Conservation (phyloP, 768 basidiomycete genomes). For the Suillus placidus region DNA sequence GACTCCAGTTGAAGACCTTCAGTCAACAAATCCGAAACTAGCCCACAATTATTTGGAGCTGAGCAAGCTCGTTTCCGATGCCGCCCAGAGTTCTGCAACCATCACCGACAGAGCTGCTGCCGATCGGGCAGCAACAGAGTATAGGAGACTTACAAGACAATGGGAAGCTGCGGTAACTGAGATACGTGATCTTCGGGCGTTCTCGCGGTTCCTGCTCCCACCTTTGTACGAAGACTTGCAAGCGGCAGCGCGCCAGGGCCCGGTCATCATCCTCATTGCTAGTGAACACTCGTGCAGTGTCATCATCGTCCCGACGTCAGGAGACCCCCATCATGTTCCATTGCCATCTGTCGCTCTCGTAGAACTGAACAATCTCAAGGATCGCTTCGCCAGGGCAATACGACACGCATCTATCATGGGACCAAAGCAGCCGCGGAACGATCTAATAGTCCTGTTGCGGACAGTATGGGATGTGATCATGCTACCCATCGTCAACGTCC, state of each 20-base stretch:
- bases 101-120: background rate
- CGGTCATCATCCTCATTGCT: background rate
- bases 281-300: background rate
- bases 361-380: background rate
- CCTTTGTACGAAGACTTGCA: background rate
- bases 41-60: background rate
- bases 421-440: background rate
- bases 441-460: background rate
- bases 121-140: background rate
- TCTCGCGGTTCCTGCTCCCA: background rate
- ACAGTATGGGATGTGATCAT: background rate
- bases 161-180: background rate
- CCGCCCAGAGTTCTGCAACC: background rate
- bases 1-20: conserved; percentile 12
- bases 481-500: background rate
- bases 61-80: background rate
- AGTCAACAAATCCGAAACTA: background rate
- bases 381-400: background rate
- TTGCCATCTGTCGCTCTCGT: background rate
- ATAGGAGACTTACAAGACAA: background rate
- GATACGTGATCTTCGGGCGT: background rate
- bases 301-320: background rate
- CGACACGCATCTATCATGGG: background rate
- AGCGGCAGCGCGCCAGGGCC: background rate
- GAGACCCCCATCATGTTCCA: background rate